Evolutionary conservation across 2,329 filamentous ascomycete species (phyloP).

Genomic region (Nigrospora osmanthi): DNA sequence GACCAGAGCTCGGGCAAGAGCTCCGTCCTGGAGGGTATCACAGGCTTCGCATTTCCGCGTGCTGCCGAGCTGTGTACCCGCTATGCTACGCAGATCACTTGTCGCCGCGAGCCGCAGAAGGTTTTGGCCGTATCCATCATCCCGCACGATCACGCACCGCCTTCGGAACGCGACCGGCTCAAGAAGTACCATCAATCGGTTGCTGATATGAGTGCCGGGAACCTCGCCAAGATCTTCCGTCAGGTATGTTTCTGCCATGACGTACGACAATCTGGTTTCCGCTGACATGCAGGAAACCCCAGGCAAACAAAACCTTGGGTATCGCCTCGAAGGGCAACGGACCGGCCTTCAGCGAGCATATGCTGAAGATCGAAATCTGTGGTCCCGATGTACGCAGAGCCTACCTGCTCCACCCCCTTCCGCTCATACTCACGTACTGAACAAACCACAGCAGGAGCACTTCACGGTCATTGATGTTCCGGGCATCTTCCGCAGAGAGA

Average conservation of each 20-base stretch:
- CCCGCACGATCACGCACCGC: slow-evolving; percentile 14
- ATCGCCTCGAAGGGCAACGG: slow-evolving; percentile 7
- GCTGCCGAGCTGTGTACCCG: slow-evolving; percentile 37
- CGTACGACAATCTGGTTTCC: too few relatives aligned
- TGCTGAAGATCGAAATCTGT: slow-evolving; percentile 34
- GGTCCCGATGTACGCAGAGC: slow-evolving; percentile 28
- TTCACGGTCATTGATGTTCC: slow-evolving; percentile 48
- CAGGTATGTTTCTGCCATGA: slow-evolving; percentile 20
- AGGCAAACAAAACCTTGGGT: slow-evolving; percentile 14
- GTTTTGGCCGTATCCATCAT: slow-evolving; percentile 35
- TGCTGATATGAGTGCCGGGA: slow-evolving; percentile 13
- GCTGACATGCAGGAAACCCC: too few relatives aligned
- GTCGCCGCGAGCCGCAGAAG: slow-evolving; percentile 24
- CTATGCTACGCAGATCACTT: slow-evolving; percentile 39
- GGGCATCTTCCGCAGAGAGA: slow-evolving; percentile 38
- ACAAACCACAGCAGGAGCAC: slow-evolving; percentile 26
- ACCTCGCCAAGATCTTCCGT: slow-evolving; percentile 28
- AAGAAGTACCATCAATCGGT: slow-evolving; percentile 19
- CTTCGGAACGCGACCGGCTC: slow-evolving; percentile 12
- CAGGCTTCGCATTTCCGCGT: slow-evolving; percentile 39
- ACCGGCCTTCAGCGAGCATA: slow-evolving; percentile 36
- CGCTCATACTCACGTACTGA: not conserved
- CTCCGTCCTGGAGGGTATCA: slow-evolving; percentile 66
- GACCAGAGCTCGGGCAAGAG: slow-evolving; percentile 84
- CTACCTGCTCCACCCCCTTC: not conserved